These are phyloP conservation scores for Tetramitus jugosus DNA, from an alignment of 208 protist species.

Conservation along the genomic window DNA sequence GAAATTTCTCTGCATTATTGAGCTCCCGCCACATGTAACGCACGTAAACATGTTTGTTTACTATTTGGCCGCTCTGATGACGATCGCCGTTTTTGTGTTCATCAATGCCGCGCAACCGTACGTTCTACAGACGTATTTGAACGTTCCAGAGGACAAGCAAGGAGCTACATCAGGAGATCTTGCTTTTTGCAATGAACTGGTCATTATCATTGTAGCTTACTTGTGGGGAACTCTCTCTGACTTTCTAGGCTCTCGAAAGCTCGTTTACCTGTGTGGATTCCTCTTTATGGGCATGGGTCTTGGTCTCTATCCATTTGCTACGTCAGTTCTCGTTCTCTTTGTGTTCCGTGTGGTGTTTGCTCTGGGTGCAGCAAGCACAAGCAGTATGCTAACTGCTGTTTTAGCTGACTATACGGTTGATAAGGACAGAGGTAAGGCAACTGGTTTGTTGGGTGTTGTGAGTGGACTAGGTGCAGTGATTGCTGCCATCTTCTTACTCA, in stretches of 20 bases:
- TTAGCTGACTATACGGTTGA: neutral
- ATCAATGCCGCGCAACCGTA: neutral
- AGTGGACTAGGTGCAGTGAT: constrained; percentile 11
- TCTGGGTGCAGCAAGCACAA: constrained; percentile 11
- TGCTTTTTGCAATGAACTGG: constrained; percentile 17
- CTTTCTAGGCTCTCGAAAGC: neutral
- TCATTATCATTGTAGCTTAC: neutral
- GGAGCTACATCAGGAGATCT: neutral
- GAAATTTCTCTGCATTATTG: constrained; percentile 3
- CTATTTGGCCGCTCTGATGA: neutral
- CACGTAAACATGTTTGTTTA: neutral
- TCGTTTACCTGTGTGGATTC: neutral
- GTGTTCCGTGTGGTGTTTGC: constrained; percentile 8
- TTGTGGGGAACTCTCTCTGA: constrained; percentile 8
- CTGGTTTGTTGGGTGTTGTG: neutral
- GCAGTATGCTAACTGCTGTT: constrained; percentile 3
- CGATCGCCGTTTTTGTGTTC: neutral
- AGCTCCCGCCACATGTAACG: neutral
- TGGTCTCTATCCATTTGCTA: neutral
- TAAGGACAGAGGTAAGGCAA: constrained; percentile 8
- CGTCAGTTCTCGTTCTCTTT: neutral
- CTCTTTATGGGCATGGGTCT: constrained; percentile 18
- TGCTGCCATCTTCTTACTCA: neutral
- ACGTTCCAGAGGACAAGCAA: neutral
- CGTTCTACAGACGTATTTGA: neutral